Percentiles rank a stretch among this genome's conserved stretches.
Evolutionary conservation across 2,329 filamentous ascomycete genomes (phyloP).

Genomic region (Ophiocordyceps robertsii): DNA sequence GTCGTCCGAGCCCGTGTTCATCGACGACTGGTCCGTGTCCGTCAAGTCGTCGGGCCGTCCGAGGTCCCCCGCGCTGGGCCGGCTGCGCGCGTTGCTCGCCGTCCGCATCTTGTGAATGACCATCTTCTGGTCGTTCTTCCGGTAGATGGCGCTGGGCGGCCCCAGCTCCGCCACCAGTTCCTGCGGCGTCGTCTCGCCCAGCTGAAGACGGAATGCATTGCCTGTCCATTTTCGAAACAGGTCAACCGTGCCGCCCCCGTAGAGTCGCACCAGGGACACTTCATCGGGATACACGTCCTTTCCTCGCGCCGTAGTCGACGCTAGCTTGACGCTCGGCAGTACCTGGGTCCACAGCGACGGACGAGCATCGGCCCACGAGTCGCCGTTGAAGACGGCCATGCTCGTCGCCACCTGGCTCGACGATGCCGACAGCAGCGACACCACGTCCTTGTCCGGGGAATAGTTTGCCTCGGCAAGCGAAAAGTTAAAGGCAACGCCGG

Average conservation of each 20-base stretch:
- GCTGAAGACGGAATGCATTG: conserved; percentile 53
- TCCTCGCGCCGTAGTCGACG: conserved; percentile 53
- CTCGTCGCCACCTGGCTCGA: conserved; percentile 64
- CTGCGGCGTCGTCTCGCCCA: conserved; percentile 84
- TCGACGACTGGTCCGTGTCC: conserved; percentile 65
- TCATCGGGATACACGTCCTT: conserved; percentile 80
- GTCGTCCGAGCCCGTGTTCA: conserved; percentile 58
- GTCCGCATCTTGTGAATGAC: conserved; percentile 63
- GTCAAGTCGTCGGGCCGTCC: conserved; percentile 42
- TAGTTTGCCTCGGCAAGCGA: conserved; percentile 62
- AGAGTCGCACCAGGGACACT: conserved; percentile 64
- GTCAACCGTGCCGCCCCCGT: conserved; percentile 68
- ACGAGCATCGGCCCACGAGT: conserved; percentile 80
- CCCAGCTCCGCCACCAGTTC: conserved; percentile 84
- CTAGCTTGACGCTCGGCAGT: conserved; percentile 61
- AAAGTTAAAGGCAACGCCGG: conserved; percentile 88
- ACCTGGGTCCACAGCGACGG: conserved; percentile 61
- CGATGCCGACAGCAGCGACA: conserved; percentile 69
- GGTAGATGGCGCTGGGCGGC: conserved; percentile 85
- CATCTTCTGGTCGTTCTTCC: conserved; percentile 79
- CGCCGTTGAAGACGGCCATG: conserved; percentile 83
- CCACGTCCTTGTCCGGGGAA: conserved; percentile 66
- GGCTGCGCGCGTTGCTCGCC: conserved; percentile 34
- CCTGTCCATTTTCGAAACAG: conserved; percentile 59
- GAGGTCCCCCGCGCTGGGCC: conserved; percentile 28